phyloP scores from a whole-genome alignment of 2,329 filamentous ascomycete species.

The Akanthomyces lecanii region DNA sequence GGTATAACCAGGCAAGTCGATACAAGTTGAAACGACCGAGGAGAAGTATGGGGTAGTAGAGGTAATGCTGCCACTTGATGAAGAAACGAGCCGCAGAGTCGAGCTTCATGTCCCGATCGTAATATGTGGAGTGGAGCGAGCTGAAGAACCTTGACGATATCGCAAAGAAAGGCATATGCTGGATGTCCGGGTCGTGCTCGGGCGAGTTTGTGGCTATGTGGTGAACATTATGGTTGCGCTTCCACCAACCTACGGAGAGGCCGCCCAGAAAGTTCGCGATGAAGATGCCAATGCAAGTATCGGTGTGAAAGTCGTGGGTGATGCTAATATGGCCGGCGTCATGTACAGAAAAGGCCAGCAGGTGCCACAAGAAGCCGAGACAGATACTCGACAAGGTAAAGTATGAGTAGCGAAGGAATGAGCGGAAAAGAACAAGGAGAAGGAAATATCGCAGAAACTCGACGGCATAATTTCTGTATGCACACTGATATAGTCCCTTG shows the following conservation, averaged over 20 bases:
- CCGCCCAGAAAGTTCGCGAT: conserved; percentile 88
- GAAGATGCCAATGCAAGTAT: conserved; percentile 82
- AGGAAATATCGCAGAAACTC: conserved; percentile 67
- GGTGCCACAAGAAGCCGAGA: conserved; percentile 86
- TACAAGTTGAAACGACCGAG: conserved; percentile 88
- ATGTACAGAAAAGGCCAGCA: conserved; percentile 88
- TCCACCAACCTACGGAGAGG: conserved; percentile 94
- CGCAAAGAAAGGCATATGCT: conserved; percentile 85
- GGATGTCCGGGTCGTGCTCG: conserved; percentile 93
- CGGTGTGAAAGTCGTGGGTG: conserved; percentile 80
- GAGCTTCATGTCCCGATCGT: conserved; percentile 74
- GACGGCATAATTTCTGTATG: conserved; percentile 75
- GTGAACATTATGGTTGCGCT: conserved; percentile 91
- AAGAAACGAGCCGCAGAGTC: conserved; percentile 66
- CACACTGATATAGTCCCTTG: conserved; percentile 73
- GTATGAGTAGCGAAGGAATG: conserved; percentile 60
- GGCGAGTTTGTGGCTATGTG: conserved; percentile 94
- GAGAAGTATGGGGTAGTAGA: conserved; percentile 76
- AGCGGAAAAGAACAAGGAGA: conserved; percentile 59
- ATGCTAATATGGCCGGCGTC: conserved; percentile 97
- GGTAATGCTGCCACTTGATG: conserved; percentile 68
- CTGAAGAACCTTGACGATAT: conserved; percentile 76
- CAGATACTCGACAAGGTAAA: conserved; percentile 67
- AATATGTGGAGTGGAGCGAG: conserved; percentile 73
- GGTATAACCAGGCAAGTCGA: conserved; percentile 71